A percentile compares a stretch with the other conserved stretches of the same genome.
phyloP scores from a whole-genome alignment of 129 eudicot species.

The Flaveria linearis region DNA sequence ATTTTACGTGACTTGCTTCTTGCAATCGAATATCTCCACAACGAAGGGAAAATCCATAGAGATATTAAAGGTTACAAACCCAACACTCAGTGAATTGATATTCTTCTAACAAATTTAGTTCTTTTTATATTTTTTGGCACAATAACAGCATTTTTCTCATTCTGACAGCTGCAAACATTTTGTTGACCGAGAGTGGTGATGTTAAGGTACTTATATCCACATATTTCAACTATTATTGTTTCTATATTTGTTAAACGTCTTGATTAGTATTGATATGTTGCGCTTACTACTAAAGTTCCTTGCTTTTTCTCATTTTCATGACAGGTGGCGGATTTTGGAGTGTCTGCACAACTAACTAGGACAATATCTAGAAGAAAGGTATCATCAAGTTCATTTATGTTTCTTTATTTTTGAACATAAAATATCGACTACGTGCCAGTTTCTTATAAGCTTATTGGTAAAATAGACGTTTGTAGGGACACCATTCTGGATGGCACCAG shows the following conservation, averaged over 20 bases:
- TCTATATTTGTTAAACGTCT: neutral
- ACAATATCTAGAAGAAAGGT: slow-evolving; percentile 97
- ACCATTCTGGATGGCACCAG: slow-evolving; percentile 99
- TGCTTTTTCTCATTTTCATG: slow-evolving; percentile 1
- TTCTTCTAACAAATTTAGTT: neutral
- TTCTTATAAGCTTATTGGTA: slow-evolving; percentile 40
- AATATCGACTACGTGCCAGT: neutral
- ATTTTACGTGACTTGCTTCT: slow-evolving; percentile 87
- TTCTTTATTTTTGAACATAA: neutral
- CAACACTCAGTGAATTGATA: neutral
- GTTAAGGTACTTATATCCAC: slow-evolving; percentile 66
- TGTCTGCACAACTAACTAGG: slow-evolving; percentile 85
- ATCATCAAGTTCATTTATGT: slow-evolving; percentile 14
- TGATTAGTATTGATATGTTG: neutral
- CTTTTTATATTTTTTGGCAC: neutral
- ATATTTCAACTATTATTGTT: slow-evolving; percentile 12
- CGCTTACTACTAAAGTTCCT: slow-evolving; percentile 1
- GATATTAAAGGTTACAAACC: slow-evolving; percentile 76
- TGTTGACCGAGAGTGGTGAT: slow-evolving; percentile 90
- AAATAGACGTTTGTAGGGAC: slow-evolving; percentile 94
- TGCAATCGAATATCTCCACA: slow-evolving; percentile 92
- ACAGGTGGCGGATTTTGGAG: slow-evolving; percentile 97
- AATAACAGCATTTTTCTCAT: slow-evolving; percentile 31
- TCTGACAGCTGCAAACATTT: slow-evolving; percentile 91
- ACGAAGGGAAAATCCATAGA: slow-evolving; percentile 94